Conservation (phyloP, 2,329 filamentous ascomycete species). For the Trichoderma gracile region DNA sequence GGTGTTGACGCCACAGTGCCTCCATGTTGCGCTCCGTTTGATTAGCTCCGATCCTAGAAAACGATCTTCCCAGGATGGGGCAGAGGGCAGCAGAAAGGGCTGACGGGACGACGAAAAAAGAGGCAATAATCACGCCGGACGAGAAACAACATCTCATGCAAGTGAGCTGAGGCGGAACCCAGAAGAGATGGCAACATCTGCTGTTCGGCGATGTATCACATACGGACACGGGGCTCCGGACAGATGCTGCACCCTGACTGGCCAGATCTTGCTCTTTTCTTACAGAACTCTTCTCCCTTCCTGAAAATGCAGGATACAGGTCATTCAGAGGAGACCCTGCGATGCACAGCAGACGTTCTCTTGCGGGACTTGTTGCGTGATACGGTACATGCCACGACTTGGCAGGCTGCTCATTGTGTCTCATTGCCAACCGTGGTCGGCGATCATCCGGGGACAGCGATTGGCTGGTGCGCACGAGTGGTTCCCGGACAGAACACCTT, state of each 20-base stretch:
- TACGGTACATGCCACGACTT: too few species aligned
- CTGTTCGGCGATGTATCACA: background rate
- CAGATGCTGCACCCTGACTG: background rate
- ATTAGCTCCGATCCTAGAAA: constrained; percentile 20
- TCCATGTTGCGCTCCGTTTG: constrained; percentile 12
- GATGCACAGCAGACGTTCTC: constrained; percentile 2
- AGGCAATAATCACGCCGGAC: background rate
- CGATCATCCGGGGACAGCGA: constrained; percentile 12
- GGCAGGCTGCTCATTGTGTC: constrained; percentile 4
- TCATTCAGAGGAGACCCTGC: background rate
- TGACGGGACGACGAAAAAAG: background rate
- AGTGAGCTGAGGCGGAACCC: too few species aligned
- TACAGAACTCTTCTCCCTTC: background rate
- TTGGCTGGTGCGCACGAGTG: constrained; percentile 6
- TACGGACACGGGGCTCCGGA: background rate
- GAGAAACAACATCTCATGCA: background rate
- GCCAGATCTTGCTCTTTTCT: background rate
- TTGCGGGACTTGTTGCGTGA: constrained; percentile 1
- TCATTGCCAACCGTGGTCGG: constrained; percentile 11
- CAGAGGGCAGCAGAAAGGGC: background rate
- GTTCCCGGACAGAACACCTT: constrained; percentile 1
- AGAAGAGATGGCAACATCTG: background rate
- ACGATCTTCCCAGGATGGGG: background rate
- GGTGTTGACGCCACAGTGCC: constrained; percentile 19
- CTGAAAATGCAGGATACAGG: background rate